Percentiles rank a stretch among this genome's conserved stretches.
These are phyloP conservation scores for Daldinia decipiens DNA, from an alignment of 495 filamentous ascomycete genomes.

Conservation along the genomic window DNA sequence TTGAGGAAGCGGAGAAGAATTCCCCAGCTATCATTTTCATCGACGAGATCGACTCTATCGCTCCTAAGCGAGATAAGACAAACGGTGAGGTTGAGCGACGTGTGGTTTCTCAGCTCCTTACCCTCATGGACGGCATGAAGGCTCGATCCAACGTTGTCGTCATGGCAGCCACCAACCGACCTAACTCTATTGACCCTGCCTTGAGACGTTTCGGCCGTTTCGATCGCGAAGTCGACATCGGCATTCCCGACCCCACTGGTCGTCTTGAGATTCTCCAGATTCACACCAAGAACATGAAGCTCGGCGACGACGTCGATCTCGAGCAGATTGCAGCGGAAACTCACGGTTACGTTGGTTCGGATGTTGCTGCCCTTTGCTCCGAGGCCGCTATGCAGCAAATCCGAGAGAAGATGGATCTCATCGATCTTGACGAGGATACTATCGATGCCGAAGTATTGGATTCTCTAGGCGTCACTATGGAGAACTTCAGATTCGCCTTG, in stretches of 20 bases:
- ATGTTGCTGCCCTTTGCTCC: constrained; percentile 98
- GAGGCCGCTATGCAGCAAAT: constrained; percentile 99
- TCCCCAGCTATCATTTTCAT: constrained; percentile 99
- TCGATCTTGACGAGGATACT: constrained; percentile 98
- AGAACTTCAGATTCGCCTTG: constrained; percentile 98
- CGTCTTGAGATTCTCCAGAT: constrained; percentile 99
- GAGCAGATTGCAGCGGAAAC: constrained; percentile 97
- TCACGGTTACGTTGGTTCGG: constrained; percentile 98
- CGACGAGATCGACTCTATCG: constrained; percentile 98
- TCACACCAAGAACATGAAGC: constrained; percentile 99
- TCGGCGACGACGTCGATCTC: constrained; percentile 94
- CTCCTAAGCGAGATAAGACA: constrained; percentile 99
- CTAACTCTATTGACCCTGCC: constrained; percentile 97
- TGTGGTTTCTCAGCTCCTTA: constrained; percentile 97
- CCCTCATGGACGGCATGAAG: constrained; percentile 99
- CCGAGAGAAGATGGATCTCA: constrained; percentile 99
- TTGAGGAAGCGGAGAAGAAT: constrained; percentile 99
- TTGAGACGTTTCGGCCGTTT: constrained; percentile 97
- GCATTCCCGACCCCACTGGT: constrained; percentile 96
- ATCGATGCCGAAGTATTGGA: constrained; percentile 99
- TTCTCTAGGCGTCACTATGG: constrained; percentile 98
- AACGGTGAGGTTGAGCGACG: constrained; percentile 98
- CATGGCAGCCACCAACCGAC: constrained; percentile 97
- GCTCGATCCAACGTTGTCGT: constrained; percentile 97
- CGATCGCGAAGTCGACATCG: constrained; percentile 98